Base-by-base conservation (phyloP, 2,329 filamentous ascomycete species). In the Zymoseptoria pseudotritici region DNA sequence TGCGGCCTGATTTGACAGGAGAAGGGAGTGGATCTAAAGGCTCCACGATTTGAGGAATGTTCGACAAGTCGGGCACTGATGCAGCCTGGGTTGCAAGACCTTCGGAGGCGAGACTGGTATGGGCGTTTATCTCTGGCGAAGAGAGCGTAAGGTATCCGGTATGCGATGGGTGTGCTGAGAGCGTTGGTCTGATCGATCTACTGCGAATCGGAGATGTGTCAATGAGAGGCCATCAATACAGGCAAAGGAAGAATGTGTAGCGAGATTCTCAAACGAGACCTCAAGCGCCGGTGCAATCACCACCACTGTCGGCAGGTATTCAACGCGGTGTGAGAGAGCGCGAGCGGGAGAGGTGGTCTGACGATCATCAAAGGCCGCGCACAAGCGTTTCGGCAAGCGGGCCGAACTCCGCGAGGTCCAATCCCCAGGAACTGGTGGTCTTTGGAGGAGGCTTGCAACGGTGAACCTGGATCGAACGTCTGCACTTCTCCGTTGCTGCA, bases 111-210 rank as follows among this genome's bases (percentile, higher is more conserved):
- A 58, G 64, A 59, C 53, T 59, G 13, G 69, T 61, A 50, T 70
- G 67, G 20, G 68, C 65, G 60, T 69, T 69, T 54, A 74, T 65
- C 54, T 79, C 72, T 53, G 79, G 79, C 50, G 79, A 80, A 19
- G 79, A 80, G 26, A 79, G 71, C 8, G 79, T 80, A 58, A 81
- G 67, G 64, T 77, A 78, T 58, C 78, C 79, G 53, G 73, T 66
- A 67, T 81, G 79, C n/a, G 78, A 80, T 46, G 77, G 72, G 63
- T 78, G 78, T 57, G 78, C 74, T 61, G 78, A 75, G 17, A 71
- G 62, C n/a, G 68, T 60, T 19, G 65, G 74, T 52, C 68, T 54
- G 51, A 65, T 56, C 4, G 66, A 65, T 26, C 66, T 65, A 50
- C 67, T 71, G 62, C 13, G 36, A 13, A 46, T 46, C 36, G 13